Evolutionary conservation across 169 alveolate genomes (phyloP).

Genomic region (Cryptosporidium felis): DNA sequence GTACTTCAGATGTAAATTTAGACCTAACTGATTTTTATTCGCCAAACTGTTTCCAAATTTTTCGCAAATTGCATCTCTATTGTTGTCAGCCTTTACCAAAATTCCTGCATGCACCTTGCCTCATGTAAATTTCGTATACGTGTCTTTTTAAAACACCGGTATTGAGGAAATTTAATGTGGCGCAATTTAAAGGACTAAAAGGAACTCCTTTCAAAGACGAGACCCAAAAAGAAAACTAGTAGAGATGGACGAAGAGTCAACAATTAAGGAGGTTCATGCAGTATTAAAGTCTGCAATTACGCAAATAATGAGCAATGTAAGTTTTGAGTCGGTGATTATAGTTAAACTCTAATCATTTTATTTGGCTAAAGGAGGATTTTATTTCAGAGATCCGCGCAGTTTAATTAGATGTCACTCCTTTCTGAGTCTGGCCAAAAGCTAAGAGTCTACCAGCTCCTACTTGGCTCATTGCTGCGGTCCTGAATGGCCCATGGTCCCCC

Average conservation of each 20-base stretch:
- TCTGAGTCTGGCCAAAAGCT: too few species aligned
- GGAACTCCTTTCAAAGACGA: not conserved
- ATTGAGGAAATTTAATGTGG: slow-evolving; percentile 2
- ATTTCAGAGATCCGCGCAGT: too few species aligned
- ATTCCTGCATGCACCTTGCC: slow-evolving; percentile 30
- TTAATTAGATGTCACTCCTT: too few species aligned
- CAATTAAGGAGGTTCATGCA: slow-evolving; percentile 29
- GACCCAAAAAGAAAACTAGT: not conserved
- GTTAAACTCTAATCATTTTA: too few species aligned
- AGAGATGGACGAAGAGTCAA: not conserved
- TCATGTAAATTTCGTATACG: slow-evolving; percentile 18
- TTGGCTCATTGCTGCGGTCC: too few species aligned
- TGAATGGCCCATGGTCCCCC: too few species aligned
- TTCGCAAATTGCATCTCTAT: not conserved
- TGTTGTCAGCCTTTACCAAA: not conserved
- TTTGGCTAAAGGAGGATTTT: too few species aligned
- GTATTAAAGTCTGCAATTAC: slow-evolving; percentile 8
- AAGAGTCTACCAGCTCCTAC: too few species aligned
- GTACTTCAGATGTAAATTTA: not conserved
- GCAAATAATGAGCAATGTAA: slow-evolving; percentile 62
- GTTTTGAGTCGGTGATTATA: too few species aligned
- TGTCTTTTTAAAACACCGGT: slow-evolving; percentile 37
- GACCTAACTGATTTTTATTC: not conserved
- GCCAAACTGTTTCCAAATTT: too few species aligned
- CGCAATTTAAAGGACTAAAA: not conserved